Base-by-base conservation (phyloP, 2,329 filamentous ascomycete species). In the Hypoxylon sp. region DNA sequence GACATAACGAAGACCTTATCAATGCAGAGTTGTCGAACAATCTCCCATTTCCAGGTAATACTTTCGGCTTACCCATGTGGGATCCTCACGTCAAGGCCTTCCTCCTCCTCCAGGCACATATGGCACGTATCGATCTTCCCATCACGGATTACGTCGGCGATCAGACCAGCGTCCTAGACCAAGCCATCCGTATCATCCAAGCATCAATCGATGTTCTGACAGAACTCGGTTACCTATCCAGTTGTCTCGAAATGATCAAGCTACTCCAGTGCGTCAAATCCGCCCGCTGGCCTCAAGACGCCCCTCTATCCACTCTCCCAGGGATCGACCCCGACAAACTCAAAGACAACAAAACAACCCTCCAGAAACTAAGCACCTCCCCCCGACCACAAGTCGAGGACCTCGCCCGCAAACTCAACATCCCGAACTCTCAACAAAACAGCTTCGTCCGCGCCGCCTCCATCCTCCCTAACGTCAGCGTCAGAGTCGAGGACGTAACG, bases 1-100 rank as follows among this genome's bases (percentile, higher is more conserved):
- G 96, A 5, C 96, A 99, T 82, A 99, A 99, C 77, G 96, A 99
- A 82, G 97, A 99, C 77, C 88, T 99, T 48, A 94, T 99, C 84
- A 99, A 99, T 78, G 92, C 89, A 3, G 94, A 98, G 73, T 86
- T 99, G 3, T 94, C 94, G 5, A 88, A 90, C 64, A 94, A 94
- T 69, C 84, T 99, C 0, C 93, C 94, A 0, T 85, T 88, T 66
- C 81, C 85, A 0, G 87, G 84, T 4, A 81, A 81, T 17, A 80
- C 82, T 3, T 88, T 96, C 58, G 90, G 90, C 9, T 83, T 98
- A 44, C 95, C 95, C 1, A 92, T 99, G 90, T 99, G 96, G 96
- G 96, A 99, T 82, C 96, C 96, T 0, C 96, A 99, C 78, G 94
- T 98, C 77, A 99, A 99, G 80, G 90, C 96, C 0, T 98, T 98